These are phyloP conservation scores for Acrodontium crateriforme DNA, from an alignment of 2,329 filamentous ascomycete genomes.

Conservation along the genomic window DNA sequence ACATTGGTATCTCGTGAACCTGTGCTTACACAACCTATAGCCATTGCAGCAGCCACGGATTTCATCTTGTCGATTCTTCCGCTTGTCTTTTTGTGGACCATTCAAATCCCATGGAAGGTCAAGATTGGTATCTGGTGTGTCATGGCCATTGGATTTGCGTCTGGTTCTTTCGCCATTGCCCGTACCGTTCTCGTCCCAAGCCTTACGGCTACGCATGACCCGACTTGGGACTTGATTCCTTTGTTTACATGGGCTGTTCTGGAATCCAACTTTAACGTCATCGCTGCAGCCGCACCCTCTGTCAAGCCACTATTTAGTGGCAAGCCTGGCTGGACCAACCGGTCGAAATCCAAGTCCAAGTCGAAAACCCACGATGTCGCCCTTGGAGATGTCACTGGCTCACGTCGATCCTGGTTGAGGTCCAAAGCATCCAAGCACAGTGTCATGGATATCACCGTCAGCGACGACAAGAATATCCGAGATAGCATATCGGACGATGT, in stretches of 20 bases:
- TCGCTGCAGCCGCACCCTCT: not conserved
- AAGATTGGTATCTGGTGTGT: not conserved
- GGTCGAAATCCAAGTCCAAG: no score
- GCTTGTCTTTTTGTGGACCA: slow-evolving; percentile 1
- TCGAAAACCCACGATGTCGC: no score
- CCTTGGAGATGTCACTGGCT: no score
- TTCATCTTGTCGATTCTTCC: not conserved
- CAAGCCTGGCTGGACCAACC: no score
- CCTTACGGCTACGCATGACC: not conserved
- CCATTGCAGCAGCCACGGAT: not conserved
- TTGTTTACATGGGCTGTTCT: slow-evolving; percentile 1
- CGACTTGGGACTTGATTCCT: slow-evolving; percentile 1
- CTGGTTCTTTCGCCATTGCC: not conserved
- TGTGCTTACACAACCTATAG: no score
- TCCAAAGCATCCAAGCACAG: no score
- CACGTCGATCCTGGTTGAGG: no score
- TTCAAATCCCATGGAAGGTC: not conserved
- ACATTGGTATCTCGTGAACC: no score
- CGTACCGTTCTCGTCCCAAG: slow-evolving; percentile 1
- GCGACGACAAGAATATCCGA: no score
- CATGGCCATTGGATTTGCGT: slow-evolving; percentile 1
- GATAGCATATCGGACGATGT: no score
- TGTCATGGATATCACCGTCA: no score
- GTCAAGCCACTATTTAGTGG: not conserved
- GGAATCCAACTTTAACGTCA: slow-evolving; percentile 1